These are phyloP conservation scores for Blastobotrys aristatus DNA, from an alignment of 1,139 yeast species.

Conservation along the genomic window DNA sequence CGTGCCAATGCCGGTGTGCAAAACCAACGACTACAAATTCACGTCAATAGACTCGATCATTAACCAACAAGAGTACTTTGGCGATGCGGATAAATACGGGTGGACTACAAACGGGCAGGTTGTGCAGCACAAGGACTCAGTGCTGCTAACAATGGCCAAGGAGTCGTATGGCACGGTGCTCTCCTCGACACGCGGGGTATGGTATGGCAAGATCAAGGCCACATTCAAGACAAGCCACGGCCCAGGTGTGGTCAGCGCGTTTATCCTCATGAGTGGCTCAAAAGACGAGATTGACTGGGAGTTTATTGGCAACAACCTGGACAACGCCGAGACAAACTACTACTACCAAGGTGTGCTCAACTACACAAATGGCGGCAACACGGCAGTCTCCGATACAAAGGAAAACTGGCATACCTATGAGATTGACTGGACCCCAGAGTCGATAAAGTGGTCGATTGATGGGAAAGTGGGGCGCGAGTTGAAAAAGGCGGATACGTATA, in stretches of 20 bases:
- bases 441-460: constrained; percentile 68
- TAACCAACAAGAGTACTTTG: constrained; percentile 51
- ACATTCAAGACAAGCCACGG: constrained; percentile 68
- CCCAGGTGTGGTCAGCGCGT: constrained; percentile 81
- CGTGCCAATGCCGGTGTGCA: constrained; percentile 50
- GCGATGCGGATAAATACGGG: constrained; percentile 60
- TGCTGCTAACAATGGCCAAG: constrained; percentile 73
- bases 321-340: constrained; percentile 66
- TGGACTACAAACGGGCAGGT: constrained; percentile 76
- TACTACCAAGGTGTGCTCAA: constrained; percentile 70
- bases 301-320: constrained; percentile 69
- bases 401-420: constrained; percentile 70
- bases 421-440: constrained; percentile 78
- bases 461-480: constrained; percentile 67
- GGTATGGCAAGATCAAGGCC: constrained; percentile 81
- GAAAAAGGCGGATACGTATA: constrained; percentile 59
- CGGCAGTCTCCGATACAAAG: constrained; percentile 47
- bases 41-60: constrained; percentile 30
- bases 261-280: constrained; percentile 75
- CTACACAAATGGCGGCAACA: constrained; percentile 54
- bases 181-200: constrained; percentile 71
- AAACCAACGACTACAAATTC: constrained; percentile 24
- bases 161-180: constrained; percentile 74
- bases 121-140: constrained; percentile 46
- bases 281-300: constrained; percentile 91